Conservation (phyloP, 2,329 filamentous ascomycete species). For the Colletotrichum melonis region DNA sequence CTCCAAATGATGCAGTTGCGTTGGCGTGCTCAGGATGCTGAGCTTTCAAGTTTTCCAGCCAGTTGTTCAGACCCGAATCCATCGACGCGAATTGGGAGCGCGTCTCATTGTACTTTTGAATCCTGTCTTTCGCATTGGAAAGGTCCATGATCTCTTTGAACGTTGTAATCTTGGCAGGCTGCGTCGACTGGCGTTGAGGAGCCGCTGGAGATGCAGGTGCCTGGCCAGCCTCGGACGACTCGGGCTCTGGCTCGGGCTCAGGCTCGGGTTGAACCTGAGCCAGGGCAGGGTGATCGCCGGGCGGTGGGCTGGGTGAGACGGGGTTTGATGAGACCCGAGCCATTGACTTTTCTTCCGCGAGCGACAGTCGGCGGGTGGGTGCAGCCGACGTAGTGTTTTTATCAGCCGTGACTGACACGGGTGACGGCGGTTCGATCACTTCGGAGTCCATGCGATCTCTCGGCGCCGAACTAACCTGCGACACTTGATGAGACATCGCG, state of each 20-base stretch:
- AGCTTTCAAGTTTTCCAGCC: slow-evolving; percentile 60
- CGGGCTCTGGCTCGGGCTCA: background rate
- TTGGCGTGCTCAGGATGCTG: slow-evolving; percentile 62
- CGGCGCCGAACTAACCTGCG: slow-evolving; percentile 48
- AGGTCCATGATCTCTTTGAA: slow-evolving; percentile 85
- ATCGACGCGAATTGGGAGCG: slow-evolving; percentile 76
- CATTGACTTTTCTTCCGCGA: slow-evolving; percentile 58
- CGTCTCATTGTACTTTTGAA: slow-evolving; percentile 78
- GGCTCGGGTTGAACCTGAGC: slow-evolving; percentile 12
- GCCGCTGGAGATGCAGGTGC: slow-evolving; percentile 36
- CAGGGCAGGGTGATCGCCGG: slow-evolving; percentile 52
- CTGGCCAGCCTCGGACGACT: slow-evolving; percentile 4
- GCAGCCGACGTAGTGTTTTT: slow-evolving; percentile 39
- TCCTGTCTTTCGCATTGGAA: slow-evolving; percentile 73
- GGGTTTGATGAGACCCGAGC: slow-evolving; percentile 47
- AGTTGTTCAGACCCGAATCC: slow-evolving; percentile 78
- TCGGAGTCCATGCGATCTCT: slow-evolving; percentile 41
- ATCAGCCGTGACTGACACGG: slow-evolving; percentile 52
- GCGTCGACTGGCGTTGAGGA: slow-evolving; percentile 35
- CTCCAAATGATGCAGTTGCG: slow-evolving; percentile 45
- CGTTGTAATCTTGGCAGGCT: slow-evolving; percentile 56
- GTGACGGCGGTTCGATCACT: slow-evolving; percentile 54
- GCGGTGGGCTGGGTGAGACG: slow-evolving; percentile 49
- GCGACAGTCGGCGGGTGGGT: slow-evolving; percentile 48
- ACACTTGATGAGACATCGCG: slow-evolving; percentile 48